These are phyloP conservation scores for Silene coronaria DNA, from an alignment of 179 eudicot genomes.

Conservation along the genomic window DNA sequence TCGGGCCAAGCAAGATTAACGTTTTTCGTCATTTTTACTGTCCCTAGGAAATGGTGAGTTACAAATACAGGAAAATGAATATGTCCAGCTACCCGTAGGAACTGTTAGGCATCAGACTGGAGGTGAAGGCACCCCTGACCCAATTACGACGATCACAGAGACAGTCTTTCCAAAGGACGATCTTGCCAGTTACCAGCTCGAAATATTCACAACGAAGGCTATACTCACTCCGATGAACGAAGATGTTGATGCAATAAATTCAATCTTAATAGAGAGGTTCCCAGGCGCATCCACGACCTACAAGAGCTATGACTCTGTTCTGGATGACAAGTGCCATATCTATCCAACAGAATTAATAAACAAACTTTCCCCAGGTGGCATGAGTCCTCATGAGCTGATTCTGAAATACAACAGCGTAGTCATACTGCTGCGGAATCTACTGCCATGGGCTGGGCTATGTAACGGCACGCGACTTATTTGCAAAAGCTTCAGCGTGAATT, in stretches of 20 bases:
- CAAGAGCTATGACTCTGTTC: background rate
- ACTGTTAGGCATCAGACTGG: background rate
- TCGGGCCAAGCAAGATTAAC: too few species aligned
- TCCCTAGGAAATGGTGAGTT: too few species aligned
- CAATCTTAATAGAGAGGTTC: background rate
- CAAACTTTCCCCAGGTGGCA: background rate
- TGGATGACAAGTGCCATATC: background rate
- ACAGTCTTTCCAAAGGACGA: too few species aligned
- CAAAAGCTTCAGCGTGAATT: background rate
- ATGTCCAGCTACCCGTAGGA: too few species aligned
- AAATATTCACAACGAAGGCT: too few species aligned
- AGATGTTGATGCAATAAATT: background rate
- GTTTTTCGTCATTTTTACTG: background rate
- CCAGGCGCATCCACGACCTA: background rate
- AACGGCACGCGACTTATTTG: conserved; percentile 21
- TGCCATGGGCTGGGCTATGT: background rate
- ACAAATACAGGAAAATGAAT: too few species aligned
- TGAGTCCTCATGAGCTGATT: conserved; percentile 13
- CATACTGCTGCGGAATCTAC: background rate
- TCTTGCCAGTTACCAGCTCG: too few species aligned
- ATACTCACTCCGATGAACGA: background rate
- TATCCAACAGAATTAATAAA: background rate
- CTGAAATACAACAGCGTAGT: background rate
- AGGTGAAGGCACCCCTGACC: too few species aligned
- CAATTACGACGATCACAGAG: too few species aligned